Base-by-base conservation (phyloP, 1,284 basidiomycete species). In the Rhodotorula sp. region DNA sequence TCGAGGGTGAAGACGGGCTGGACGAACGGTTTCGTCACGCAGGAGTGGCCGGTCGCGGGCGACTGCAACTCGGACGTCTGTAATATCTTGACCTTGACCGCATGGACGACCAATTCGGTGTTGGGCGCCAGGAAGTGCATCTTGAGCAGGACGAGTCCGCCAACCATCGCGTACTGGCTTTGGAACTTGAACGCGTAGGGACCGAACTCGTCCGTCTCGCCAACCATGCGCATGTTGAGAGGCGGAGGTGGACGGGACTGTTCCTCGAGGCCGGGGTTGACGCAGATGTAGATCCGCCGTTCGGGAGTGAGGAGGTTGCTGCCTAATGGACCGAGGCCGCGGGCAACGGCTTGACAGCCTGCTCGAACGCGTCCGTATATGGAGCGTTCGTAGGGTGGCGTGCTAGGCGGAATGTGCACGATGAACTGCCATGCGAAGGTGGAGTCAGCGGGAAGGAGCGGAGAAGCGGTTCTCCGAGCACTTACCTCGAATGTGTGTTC, bases 11-110 rank as follows among this genome's bases (percentile, higher is more conserved):
- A 61, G 64, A 73, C 58, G 44, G 67, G 71, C 15, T 60, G 62
- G 34, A 59, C 26, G 48, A 68, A 67, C 5, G 51, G 52, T 13
- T 68, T 65, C 0, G 71, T 63, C 6, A 34, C 30, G 20, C 59
- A 58, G 13, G 40, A 28, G 64, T 62, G 59, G 11, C 47, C 30
- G n/a, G 54, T 58, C 52, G 68, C 62, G 58, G 65, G 59, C 9
- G 72, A 73, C 40, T 44, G 54, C 24, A 73, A 61, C 26, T 46
- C 31, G 48, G 68, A 73, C 16, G 60, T 59, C 46, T 73, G 72
- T 24, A 69, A 44, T 46, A 73, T 61, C 48, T 73, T 70, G 64
- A 73, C 64, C 26, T 65, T 68, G 69, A 73, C 62, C 22, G 66
- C 57, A 51, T 69, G 67, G 56, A 73, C 64, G 50, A 66, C 48